phyloP scores from a whole-genome alignment of 1,139 yeast genomes.

The Sugiyamaella pinicola region DNA sequence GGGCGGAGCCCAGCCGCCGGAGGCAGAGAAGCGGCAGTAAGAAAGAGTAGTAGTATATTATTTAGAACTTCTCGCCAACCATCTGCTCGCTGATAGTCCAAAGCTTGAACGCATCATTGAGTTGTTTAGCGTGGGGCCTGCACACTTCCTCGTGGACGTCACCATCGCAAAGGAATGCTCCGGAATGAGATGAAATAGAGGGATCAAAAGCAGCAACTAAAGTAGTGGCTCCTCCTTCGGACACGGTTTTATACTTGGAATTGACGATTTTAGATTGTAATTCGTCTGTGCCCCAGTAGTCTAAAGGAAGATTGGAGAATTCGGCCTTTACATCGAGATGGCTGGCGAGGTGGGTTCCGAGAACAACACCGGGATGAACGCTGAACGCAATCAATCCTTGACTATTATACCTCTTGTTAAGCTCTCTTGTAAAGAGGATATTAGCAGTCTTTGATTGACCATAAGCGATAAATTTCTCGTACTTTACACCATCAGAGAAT shows the following conservation, averaged over 20 bases:
- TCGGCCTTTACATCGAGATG: constrained; percentile 10
- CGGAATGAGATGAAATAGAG: neutral
- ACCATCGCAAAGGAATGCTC: constrained; percentile 14
- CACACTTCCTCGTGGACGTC: constrained; percentile 19
- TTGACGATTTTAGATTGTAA: neutral
- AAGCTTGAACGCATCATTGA: constrained; percentile 18
- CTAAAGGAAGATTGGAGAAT: constrained; percentile 2
- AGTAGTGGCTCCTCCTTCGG: constrained; percentile 21
- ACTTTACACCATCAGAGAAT: constrained; percentile 24
- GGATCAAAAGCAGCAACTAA: constrained; percentile 21
- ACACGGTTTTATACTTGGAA: constrained; percentile 1
- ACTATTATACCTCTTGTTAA: constrained; percentile 12
- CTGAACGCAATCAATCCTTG: constrained; percentile 21
- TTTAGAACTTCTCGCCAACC: constrained; percentile 18
- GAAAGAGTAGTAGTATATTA: no score
- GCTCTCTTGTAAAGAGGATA: constrained; percentile 22
- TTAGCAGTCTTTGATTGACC: constrained; percentile 40
- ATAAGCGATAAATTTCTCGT: constrained; percentile 27
- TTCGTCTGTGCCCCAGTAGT: constrained; percentile 18
- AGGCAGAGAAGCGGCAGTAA: no score
- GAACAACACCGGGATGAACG: constrained; percentile 25
- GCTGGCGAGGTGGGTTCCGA: constrained; percentile 11
- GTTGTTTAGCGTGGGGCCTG: constrained; percentile 13
- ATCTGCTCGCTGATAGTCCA: constrained; percentile 15
- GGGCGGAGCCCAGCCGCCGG: no score